Conservation (phyloP, 2,329 filamentous ascomycete genomes). For the Aureobasidium sp. region DNA sequence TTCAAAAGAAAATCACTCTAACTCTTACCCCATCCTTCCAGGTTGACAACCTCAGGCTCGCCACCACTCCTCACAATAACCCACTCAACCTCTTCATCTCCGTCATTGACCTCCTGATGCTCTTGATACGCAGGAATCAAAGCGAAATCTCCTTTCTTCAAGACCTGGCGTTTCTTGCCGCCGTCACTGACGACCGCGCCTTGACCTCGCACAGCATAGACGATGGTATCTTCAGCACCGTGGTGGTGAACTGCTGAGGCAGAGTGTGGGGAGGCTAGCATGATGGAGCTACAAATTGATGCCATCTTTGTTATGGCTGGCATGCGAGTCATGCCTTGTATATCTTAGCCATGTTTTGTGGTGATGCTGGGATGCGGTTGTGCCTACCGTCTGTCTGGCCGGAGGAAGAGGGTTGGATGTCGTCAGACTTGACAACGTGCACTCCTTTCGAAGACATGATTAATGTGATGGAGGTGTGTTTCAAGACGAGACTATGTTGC, state of each 20-base stretch:
- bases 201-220: slow-evolving; percentile 55
- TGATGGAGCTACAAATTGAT: slow-evolving; percentile 34
- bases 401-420: slow-evolving; percentile 34
- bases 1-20: neutral
- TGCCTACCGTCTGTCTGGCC: slow-evolving; percentile 34
- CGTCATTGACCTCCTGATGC: slow-evolving; percentile 61
- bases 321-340: slow-evolving; percentile 36
- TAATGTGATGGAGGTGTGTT: neutral
- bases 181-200: slow-evolving; percentile 52
- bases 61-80: slow-evolving; percentile 55
- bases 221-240: slow-evolving; percentile 61
- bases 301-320: slow-evolving; percentile 40
- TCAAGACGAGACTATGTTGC: neutral
- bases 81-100: slow-evolving; percentile 55
- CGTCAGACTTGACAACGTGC: slow-evolving; percentile 43
- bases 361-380: neutral
- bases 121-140: slow-evolving; percentile 62
- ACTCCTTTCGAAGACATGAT: slow-evolving; percentile 26
- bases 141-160: slow-evolving; percentile 59
- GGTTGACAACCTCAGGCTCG: slow-evolving; percentile 52
- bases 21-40: slow-evolving; percentile 50
- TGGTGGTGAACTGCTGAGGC: slow-evolving; percentile 59
- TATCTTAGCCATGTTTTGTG: neutral
- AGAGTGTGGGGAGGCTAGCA: slow-evolving; percentile 55
- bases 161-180: slow-evolving; percentile 47